These are phyloP conservation scores for Aureobasidium sp. DNA, from an alignment of 2,329 filamentous ascomycete genomes.

Conservation along the genomic window DNA sequence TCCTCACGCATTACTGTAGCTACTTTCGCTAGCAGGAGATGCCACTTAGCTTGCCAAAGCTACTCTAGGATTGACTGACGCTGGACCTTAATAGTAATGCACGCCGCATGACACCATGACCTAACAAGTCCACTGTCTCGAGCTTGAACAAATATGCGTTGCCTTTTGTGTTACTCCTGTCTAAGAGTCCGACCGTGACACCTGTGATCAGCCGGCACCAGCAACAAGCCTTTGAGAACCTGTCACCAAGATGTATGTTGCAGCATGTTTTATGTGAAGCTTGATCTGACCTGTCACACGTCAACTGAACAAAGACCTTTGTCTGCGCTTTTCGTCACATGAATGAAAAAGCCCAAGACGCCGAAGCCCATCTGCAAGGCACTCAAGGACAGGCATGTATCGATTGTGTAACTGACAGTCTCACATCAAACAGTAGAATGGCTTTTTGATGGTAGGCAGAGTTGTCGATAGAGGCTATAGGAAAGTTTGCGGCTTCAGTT, in stretches of 20 bases:
- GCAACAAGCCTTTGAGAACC: not conserved
- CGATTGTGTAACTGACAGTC: too few species aligned
- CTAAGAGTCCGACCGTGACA: not conserved
- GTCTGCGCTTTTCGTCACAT: not conserved
- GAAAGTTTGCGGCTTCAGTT: too few species aligned
- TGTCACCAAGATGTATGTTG: not conserved
- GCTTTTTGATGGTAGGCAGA: too few species aligned
- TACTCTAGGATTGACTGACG: too few species aligned
- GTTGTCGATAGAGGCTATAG: too few species aligned
- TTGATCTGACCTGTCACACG: not conserved
- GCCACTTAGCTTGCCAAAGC: not conserved
- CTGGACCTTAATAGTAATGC: not conserved
- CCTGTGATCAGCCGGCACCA: not conserved
- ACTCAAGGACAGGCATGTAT: not conserved
- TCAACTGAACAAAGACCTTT: not conserved
- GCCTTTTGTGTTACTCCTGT: not conserved
- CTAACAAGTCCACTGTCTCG: not conserved
- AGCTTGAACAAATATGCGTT: not conserved
- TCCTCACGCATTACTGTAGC: too few species aligned
- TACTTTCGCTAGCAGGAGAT: too few species aligned
- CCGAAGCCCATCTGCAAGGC: not conserved
- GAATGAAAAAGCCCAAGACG: not conserved
- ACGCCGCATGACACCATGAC: not conserved
- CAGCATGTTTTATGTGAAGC: not conserved
- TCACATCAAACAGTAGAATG: too few species aligned